Base-by-base conservation (phyloP, 2,329 filamentous ascomycete genomes). In the Aspergillus transmontanensis region DNA sequence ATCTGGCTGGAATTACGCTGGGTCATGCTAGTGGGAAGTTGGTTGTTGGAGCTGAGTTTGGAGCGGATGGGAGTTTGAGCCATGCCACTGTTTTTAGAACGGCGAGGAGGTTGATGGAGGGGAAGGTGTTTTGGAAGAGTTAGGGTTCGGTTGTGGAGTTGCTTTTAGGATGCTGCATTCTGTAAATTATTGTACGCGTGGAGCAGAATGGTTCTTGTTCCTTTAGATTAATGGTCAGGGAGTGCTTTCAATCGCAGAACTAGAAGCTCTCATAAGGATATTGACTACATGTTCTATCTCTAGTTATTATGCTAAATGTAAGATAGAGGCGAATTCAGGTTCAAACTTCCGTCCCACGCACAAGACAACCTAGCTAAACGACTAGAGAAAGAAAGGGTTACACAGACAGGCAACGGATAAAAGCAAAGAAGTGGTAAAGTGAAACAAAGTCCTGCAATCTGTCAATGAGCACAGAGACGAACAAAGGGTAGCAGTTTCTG, bases 1-100 rank as follows among this genome's bases (percentile, higher is more conserved):
- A 75, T 58, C 67, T 69, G 2, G 75, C 77, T 1, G 73, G 82
- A 9, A 76, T 76, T 34, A 74, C 71, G 0, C 74, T 84, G 28
- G 79, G 79, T 0, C 83, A 84, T 76, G 78, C 82, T 2, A 82
- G 81, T 63, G 82, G 83, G 3, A 81, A 75, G 36, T 66, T 84
- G 30, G 67, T 80, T 14, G 81, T 84, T 4, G 77, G 76, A 9
- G 79, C 80, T 3, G 69, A 74, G 6, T 82, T 81, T 65, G 74
- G 75, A 60, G 66, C 63, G 0, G 58, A 73, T 6, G 81, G 79
- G 0, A 56, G 61, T 2, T 69, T 84, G 54, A 66, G 66, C 43
- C 68, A 74, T 57, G 81, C 78, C 2, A 83, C 78, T 0, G 80
- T 84, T 1, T 84, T 79, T 66, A 75, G 82, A 30, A 84, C 82